Evolutionary conservation across 179 eudicot species (phyloP).

Genomic region (Silene noctiflora): DNA sequence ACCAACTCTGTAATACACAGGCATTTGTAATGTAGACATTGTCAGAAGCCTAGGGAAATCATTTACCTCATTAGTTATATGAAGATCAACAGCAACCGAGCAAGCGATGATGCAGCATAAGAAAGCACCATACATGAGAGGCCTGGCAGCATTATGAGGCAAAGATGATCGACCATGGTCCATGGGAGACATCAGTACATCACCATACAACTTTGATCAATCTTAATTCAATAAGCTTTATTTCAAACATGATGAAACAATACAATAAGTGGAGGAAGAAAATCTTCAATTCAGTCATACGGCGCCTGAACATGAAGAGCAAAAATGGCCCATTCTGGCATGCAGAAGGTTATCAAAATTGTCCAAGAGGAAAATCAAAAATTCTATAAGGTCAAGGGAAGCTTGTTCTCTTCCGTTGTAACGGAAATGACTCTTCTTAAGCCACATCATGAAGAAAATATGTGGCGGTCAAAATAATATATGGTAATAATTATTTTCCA

Average conservation of each 20-base stretch:
- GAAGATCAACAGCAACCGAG: too few relatives aligned
- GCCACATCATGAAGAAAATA: conserved; percentile 21
- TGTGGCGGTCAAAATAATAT: conserved; percentile 28
- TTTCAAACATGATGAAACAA: conserved; percentile 11
- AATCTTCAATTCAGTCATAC: background rate
- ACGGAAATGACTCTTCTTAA: conserved; percentile 20
- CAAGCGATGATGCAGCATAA: background rate
- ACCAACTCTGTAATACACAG: too few relatives aligned
- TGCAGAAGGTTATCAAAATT: conserved; percentile 26
- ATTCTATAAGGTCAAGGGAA: conserved; percentile 29
- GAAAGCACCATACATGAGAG: too few relatives aligned
- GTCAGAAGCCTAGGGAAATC: too few relatives aligned
- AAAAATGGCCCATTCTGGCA: conserved; percentile 31
- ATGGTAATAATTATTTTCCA: conserved; percentile 31
- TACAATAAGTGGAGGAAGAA: conserved; percentile 3
- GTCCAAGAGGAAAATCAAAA: conserved; percentile 21
- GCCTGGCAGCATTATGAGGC: too few relatives aligned
- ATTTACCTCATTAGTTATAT: too few relatives aligned
- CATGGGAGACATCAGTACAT: background rate
- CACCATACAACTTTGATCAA: background rate
- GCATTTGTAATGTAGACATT: too few relatives aligned
- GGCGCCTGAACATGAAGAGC: conserved; percentile 10
- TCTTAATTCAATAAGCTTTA: conserved; percentile 19
- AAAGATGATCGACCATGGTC: too few relatives aligned
- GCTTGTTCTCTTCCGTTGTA: conserved; percentile 33